These are phyloP conservation scores for Ceraceosorus guamensis DNA, from an alignment of 1,284 basidiomycete species.

Conservation along the genomic window DNA sequence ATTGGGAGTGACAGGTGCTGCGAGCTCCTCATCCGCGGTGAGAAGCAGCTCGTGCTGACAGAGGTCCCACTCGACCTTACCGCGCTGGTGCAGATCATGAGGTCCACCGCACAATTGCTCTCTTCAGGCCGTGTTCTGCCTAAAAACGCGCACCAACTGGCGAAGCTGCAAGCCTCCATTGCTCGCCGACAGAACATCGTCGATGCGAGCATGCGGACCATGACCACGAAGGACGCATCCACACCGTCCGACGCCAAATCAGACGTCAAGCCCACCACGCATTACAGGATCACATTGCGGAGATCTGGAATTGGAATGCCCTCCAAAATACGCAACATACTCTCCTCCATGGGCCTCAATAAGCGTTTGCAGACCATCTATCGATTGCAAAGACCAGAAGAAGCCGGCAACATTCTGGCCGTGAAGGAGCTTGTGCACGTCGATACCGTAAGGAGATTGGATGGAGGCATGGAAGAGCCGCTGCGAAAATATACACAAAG, in stretches of 20 bases:
- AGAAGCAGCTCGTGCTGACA: no score
- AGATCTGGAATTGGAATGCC: constrained; percentile 75
- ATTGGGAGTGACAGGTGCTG: no score
- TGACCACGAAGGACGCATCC: neutral
- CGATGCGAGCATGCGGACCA: neutral
- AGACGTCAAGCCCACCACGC: constrained; percentile 52
- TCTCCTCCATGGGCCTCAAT: constrained; percentile 69
- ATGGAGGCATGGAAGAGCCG: neutral
- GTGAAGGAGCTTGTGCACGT: constrained; percentile 83
- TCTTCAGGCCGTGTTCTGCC: neutral
- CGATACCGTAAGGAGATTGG: constrained; percentile 59
- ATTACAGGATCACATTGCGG: constrained; percentile 74
- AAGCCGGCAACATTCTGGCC: constrained; percentile 70
- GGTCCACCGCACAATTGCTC: neutral
- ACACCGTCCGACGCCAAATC: neutral
- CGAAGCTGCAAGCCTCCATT: neutral
- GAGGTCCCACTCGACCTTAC: no score
- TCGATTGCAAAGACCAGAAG: constrained; percentile 63
- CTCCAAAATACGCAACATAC: constrained; percentile 62
- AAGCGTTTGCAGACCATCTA: constrained; percentile 74
- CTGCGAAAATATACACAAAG: neutral
- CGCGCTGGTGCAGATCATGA: neutral
- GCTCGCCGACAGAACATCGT: constrained; percentile 1
- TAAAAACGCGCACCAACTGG: neutral
- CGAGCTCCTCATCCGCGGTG: no score